Evolutionary conservation across 176 grass and related monocot species (phyloP), one percentile per base, ranked within the genome.

Genomic region (Juncus effusus): DNA sequence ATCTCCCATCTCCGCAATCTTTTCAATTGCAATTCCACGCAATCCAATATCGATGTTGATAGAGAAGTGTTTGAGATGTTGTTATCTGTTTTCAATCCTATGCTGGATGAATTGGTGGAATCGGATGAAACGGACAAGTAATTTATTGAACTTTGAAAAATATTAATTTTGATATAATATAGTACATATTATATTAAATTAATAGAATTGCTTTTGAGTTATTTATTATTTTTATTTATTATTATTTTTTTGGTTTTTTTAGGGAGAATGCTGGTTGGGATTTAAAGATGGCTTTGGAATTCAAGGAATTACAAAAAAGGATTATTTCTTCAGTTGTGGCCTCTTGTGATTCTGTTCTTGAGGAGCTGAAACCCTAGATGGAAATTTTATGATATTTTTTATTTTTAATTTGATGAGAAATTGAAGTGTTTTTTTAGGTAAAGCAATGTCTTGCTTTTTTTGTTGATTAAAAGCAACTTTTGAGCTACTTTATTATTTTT

Each of bases 81-180:
- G 35, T 1, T 92, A 40, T 86, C 88, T 67, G 92, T 97, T 79
- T 92, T 92, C 68, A 77, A 59, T 73, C 93, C 88, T 14, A 89
- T 97, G 85, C 75, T 92, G 57, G 82, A 97, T 79, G 85, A 51
- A 54, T 83, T 97, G 50, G 63, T 55, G 6, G 51, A 74, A 51
- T 36, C 52, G 36, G 77, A 89, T 73, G 77, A 79, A 40, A 45
- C 61, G 3, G 37, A 67, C 65, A 7, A 77, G 88, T 92, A 84
- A 42, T 12, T 42, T 53, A 41, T 58, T 63, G 16, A 76, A 65
- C 5, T 56, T 13, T 3, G 60, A 49, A 40, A 12, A 76, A 37
- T 64, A 41, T 37, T 36, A 35, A 53, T 45, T 38, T 61, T n/a
- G 15, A 16, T 51, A 16, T 47, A 11, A 60, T 40, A 62, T 63